These are phyloP conservation scores for Candida corydali DNA, from an alignment of 805 yeast species.

Conservation along the genomic window DNA sequence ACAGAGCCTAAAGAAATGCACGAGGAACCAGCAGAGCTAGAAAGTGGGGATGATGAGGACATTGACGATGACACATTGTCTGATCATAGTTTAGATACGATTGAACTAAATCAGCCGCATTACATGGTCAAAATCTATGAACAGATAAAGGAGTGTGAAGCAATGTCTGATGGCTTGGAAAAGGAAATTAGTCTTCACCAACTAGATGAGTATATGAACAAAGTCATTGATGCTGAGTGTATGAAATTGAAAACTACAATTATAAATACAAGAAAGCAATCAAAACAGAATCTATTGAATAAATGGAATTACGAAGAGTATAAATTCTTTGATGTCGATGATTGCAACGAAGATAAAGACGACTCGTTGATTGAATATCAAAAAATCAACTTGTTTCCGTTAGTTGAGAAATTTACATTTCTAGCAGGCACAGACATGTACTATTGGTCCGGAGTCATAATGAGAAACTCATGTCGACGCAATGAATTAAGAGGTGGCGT, in stretches of 20 bases:
- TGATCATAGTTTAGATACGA: slow-evolving; percentile 3
- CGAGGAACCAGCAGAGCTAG: slow-evolving; percentile 23
- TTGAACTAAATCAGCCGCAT: slow-evolving; percentile 8
- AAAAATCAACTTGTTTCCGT: slow-evolving; percentile 71
- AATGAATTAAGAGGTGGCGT: slow-evolving; percentile 86
- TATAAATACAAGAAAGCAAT: slow-evolving; percentile 29
- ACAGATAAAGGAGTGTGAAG: slow-evolving; percentile 30
- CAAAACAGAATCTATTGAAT: slow-evolving; percentile 24
- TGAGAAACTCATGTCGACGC: slow-evolving; percentile 91
- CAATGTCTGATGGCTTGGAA: slow-evolving; percentile 28
- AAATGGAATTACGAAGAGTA: slow-evolving; percentile 41
- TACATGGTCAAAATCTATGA: slow-evolving; percentile 27
- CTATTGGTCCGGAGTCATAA: slow-evolving; percentile 97
- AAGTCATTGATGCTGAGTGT: slow-evolving; percentile 29
- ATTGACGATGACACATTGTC: slow-evolving; percentile 11
- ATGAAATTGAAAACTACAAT: slow-evolving; percentile 27
- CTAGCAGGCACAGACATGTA: slow-evolving; percentile 73
- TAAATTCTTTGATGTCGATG: slow-evolving; percentile 38
- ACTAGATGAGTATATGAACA: slow-evolving; percentile 29
- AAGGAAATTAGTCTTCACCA: slow-evolving; percentile 30
- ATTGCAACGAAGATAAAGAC: slow-evolving; percentile 32
- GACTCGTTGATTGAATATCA: slow-evolving; percentile 43
- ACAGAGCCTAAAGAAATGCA: slow-evolving; percentile 23
- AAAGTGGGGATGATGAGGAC: slow-evolving; percentile 21
- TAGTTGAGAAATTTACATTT: slow-evolving; percentile 86